Percentiles rank a stretch among this genome's conserved stretches.
phyloP scores from a whole-genome alignment of 2,329 filamentous ascomycete genomes.

The Fusarium albosuccineum region DNA sequence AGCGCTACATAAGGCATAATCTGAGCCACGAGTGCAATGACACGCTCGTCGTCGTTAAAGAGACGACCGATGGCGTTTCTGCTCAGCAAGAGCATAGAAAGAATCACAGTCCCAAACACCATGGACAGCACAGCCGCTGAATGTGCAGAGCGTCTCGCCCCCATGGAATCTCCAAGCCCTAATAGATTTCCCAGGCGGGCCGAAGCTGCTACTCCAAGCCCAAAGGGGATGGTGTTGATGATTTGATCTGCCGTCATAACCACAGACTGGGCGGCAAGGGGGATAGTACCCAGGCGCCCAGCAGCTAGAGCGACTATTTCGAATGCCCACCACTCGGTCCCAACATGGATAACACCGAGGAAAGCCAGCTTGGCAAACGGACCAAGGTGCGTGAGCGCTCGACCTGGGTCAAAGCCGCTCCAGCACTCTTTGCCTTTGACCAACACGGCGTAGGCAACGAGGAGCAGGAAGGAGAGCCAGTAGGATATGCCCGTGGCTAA shows the following conservation, averaged over 20 bases:
- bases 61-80: constrained; percentile 80
- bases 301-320: constrained; percentile 89
- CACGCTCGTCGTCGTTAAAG: constrained; percentile 82
- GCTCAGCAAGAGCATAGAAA: constrained; percentile 76
- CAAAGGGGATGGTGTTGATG: constrained; percentile 88
- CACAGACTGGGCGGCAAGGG: constrained; percentile 85
- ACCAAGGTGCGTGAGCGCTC: constrained; percentile 74
- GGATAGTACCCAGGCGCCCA: constrained; percentile 81
- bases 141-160: constrained; percentile 80
- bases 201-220: constrained; percentile 84
- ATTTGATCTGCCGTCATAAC: constrained; percentile 93
- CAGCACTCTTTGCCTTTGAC: constrained; percentile 81
- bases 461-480: constrained; percentile 83
- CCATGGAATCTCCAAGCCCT: constrained; percentile 73
- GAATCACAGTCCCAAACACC: constrained; percentile 74
- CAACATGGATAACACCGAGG: constrained; percentile 84
- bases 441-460: constrained; percentile 80
- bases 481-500: constrained; percentile 87
- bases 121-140: constrained; percentile 80
- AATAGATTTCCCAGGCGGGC: constrained; percentile 84
- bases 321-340: constrained; percentile 95
- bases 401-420: constrained; percentile 76
- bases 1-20: constrained; percentile 90
- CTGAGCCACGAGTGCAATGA: constrained; percentile 78
- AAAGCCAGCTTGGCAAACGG: constrained; percentile 81